These are phyloP conservation scores for Capillidium heterosporum DNA, from an alignment of 371 early-diverging fungal genomes.

Conservation along the genomic window DNA sequence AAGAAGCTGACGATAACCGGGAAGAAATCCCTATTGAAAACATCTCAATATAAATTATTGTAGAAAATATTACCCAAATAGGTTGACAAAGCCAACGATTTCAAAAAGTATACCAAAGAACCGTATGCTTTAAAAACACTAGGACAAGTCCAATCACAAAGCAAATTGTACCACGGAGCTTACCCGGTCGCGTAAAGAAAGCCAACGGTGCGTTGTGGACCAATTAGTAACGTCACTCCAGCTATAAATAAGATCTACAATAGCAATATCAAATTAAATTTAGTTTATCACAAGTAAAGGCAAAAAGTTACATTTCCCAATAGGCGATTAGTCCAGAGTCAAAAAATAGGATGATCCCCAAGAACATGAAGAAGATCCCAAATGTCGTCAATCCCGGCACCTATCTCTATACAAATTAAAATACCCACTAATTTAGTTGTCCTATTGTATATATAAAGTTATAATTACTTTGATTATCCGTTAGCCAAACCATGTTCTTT, in stretches of 20 bases:
- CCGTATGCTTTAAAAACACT: constrained; percentile 73
- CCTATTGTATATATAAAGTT: too few relatives aligned
- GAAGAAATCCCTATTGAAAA: constrained; percentile 70
- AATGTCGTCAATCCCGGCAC: constrained; percentile 90
- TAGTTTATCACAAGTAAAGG: too few relatives aligned
- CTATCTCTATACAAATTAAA: constrained; percentile 78
- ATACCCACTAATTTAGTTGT: too few relatives aligned
- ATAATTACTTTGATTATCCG: too few relatives aligned
- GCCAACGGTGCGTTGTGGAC: constrained; percentile 54
- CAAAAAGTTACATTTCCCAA: constrained; percentile 74
- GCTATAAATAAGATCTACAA: constrained; percentile 70
- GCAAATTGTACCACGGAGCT: constrained; percentile 71
- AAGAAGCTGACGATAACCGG: constrained; percentile 77
- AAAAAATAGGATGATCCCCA: constrained; percentile 84
- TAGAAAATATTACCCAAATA: constrained; percentile 90
- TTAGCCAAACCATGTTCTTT: too few relatives aligned
- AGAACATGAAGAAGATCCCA: constrained; percentile 79
- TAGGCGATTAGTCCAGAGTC: constrained; percentile 87
- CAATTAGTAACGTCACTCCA: constrained; percentile 79
- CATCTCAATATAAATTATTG: neutral
- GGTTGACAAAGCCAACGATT: constrained; percentile 82
- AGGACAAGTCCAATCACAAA: constrained; percentile 82
- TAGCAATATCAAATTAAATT: neutral
- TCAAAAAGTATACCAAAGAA: constrained; percentile 81
- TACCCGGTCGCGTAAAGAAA: constrained; percentile 71